These are phyloP conservation scores for Albophoma yamanashiensis DNA, from an alignment of 2,329 filamentous ascomycete genomes.

Conservation along the genomic window DNA sequence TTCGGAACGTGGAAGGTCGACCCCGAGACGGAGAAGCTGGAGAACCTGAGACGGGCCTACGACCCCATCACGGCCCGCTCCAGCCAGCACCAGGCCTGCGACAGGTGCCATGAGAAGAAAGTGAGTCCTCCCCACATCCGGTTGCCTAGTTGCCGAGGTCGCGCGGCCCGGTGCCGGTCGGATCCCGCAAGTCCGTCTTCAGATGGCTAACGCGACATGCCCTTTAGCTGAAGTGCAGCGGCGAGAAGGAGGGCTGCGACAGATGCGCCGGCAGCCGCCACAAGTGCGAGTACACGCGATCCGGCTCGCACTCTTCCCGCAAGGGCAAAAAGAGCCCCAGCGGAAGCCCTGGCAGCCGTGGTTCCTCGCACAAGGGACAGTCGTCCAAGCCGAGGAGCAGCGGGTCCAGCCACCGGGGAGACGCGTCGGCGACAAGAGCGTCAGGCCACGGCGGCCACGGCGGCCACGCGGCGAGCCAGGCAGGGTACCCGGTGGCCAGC, in stretches of 20 bases:
- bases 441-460: not conserved
- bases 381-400: not conserved
- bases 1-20: constrained; percentile 29
- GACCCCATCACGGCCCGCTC: constrained; percentile 26
- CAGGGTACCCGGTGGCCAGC: not conserved
- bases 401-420: not conserved
- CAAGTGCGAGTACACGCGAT: constrained; percentile 24
- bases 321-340: constrained; percentile 13
- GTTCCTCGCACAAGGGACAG: not conserved
- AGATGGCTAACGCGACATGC: constrained; percentile 2
- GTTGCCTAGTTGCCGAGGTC: not conserved
- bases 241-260: constrained; percentile 25
- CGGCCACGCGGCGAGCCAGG: not conserved
- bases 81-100: constrained; percentile 26
- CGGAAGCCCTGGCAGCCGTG: not conserved
- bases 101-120: constrained; percentile 28
- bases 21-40: constrained; percentile 24
- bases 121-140: constrained; percentile 8
- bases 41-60: constrained; percentile 23
- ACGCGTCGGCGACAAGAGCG: not conserved
- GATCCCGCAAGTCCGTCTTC: not conserved
- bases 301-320: constrained; percentile 19
- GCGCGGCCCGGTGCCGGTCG: too few relatives aligned
- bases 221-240: constrained; percentile 24
- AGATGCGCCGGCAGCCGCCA: constrained; percentile 19